A percentile compares a stretch with the other conserved stretches of the same genome.
Evolutionary conservation across 345 rosid genomes (phyloP).

Genomic region (Excoecaria agallocha): DNA sequence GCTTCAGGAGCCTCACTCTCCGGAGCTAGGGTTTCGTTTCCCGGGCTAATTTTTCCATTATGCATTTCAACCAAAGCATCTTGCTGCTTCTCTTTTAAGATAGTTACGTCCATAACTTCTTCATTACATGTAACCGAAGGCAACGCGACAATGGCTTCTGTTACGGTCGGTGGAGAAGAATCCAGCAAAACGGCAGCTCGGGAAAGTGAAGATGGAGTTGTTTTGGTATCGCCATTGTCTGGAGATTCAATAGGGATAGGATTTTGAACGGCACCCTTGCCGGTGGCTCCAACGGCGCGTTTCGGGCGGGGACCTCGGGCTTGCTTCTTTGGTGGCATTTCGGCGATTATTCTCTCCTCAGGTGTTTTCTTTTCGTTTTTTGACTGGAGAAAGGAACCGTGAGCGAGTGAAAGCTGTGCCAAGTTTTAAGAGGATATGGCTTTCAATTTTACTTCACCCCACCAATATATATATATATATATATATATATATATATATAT

Average conservation of each 20-base stretch:
- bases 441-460: too few relatives aligned
- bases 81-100: not conserved
- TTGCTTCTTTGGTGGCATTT: conserved; percentile 14
- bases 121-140: not conserved
- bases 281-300: not conserved
- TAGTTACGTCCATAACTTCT: not conserved
- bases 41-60: not conserved
- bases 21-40: conserved; percentile 13
- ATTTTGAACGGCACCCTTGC: not conserved
- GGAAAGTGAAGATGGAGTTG: not conserved
- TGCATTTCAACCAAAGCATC: not conserved
- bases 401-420: too few relatives aligned
- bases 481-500: too few relatives aligned
- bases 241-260: conserved; percentile 1
- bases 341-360: not conserved
- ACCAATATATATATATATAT: too few relatives aligned
- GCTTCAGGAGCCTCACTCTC: not conserved
- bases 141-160: not conserved
- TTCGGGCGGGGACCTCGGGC: conserved; percentile 13
- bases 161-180: not conserved
- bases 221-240: not conserved
- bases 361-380: not conserved
- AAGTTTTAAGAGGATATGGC: too few relatives aligned
- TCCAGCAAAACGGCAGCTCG: not conserved
- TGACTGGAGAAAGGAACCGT: too few relatives aligned